phyloP scores from a whole-genome alignment of 73 alveolate species.

The Tetrahymena malaccensis region DNA sequence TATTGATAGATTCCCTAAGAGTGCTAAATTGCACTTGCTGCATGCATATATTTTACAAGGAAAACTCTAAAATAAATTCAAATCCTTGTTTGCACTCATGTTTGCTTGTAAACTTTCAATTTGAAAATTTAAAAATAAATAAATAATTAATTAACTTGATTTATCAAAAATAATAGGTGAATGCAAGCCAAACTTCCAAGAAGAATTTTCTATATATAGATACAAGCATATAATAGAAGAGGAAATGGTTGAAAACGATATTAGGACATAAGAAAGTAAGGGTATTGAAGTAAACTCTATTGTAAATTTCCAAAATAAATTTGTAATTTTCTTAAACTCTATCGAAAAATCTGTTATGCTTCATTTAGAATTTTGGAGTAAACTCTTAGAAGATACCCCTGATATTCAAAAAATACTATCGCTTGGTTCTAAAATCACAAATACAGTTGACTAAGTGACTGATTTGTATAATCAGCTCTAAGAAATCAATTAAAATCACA shows the following conservation, averaged over 20 bases:
- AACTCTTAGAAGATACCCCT: slow-evolving; percentile 28
- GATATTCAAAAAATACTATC: slow-evolving; percentile 14
- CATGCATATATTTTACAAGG: neutral
- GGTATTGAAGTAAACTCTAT: slow-evolving; percentile 21
- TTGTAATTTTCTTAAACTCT: neutral
- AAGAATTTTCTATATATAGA: slow-evolving; percentile 10
- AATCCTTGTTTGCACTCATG: slow-evolving; percentile 2
- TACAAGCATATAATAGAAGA: neutral
- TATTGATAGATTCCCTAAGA: neutral
- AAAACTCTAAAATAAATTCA: neutral
- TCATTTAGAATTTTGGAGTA: slow-evolving; percentile 39
- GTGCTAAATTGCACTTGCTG: neutral
- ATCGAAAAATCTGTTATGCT: slow-evolving; percentile 13
- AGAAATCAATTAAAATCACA: slow-evolving; percentile 20
- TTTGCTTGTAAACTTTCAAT: neutral
- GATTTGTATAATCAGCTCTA: neutral
- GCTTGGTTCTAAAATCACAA: slow-evolving; percentile 28
- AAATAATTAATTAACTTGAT: neutral
- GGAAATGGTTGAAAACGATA: slow-evolving; percentile 13
- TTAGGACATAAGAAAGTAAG: slow-evolving; percentile 7
- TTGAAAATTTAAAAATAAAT: neutral
- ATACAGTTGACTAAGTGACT: slow-evolving; percentile 2
- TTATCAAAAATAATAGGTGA: neutral
- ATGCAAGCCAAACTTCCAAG: slow-evolving; percentile 6
- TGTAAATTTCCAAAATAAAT: slow-evolving; percentile 4